Evolutionary conservation across 352 stramenopile genomes (phyloP).

Genomic region (Phytophthora capsici): DNA sequence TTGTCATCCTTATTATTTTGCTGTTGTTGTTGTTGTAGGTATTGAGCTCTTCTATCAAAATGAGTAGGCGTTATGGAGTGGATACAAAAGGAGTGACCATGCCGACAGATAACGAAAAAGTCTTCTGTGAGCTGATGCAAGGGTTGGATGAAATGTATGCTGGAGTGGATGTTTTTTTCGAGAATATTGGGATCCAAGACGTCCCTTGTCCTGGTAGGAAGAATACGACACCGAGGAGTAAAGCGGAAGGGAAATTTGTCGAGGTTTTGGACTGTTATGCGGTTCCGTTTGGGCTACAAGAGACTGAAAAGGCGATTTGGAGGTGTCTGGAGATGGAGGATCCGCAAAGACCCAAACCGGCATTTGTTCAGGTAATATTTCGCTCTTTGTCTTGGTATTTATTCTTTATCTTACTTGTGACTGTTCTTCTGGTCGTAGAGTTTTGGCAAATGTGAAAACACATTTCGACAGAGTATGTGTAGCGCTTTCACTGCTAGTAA

Average conservation of each 20-base stretch:
- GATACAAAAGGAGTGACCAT: slow-evolving; percentile 17
- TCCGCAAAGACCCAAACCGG: slow-evolving; percentile 21
- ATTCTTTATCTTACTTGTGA: neutral
- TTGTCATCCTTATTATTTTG: neutral
- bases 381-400: neutral
- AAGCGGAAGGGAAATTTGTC: slow-evolving; percentile 30
- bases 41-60: slow-evolving; percentile 22
- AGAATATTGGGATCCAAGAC: slow-evolving; percentile 21
- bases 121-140: slow-evolving; percentile 21
- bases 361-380: slow-evolving; percentile 22
- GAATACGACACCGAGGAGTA: slow-evolving; percentile 15
- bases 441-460: slow-evolving; percentile 15
- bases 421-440: slow-evolving; percentile 7
- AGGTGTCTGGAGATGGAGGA: slow-evolving; percentile 25
- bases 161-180: slow-evolving; percentile 23
- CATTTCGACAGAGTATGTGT: slow-evolving; percentile 26
- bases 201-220: slow-evolving; percentile 27
- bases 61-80: slow-evolving; percentile 17
- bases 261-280: slow-evolving; percentile 29
- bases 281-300: slow-evolving; percentile 23
- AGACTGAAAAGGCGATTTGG: slow-evolving; percentile 24
- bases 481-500: slow-evolving; percentile 23
- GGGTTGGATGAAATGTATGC: slow-evolving; percentile 28
- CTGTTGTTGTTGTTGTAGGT: slow-evolving; percentile 17
- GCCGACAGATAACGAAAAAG: slow-evolving; percentile 24